Percentiles rank a stretch among this genome's conserved stretches.
These are phyloP conservation scores for Trypanosomatidae sp. DNA, from an alignment of 208 protist genomes.

Conservation along the genomic window DNA sequence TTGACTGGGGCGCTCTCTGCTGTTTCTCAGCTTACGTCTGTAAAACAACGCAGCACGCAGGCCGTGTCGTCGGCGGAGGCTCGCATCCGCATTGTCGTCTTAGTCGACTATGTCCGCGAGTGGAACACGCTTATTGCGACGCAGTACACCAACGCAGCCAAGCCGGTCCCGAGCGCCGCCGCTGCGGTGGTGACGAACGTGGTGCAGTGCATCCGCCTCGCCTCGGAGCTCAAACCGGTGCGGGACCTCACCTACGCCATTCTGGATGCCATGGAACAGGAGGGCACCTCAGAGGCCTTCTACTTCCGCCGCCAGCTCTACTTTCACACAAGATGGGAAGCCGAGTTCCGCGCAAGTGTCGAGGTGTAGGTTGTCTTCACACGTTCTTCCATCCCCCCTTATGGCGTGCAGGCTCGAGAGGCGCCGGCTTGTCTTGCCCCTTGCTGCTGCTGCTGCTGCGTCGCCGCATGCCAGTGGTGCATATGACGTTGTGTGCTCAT, in stretches of 20 bases:
- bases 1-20: conserved; percentile 73
- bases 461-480: neutral
- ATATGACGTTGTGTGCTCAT: neutral
- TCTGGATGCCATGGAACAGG: conserved; percentile 35
- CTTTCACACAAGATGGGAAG: conserved; percentile 76
- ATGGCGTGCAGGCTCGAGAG: neutral
- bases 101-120: conserved; percentile 50
- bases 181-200: conserved; percentile 77
- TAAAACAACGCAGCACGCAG: conserved; percentile 49
- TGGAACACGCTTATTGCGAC: conserved; percentile 42
- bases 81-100: conserved; percentile 27
- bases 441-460: neutral
- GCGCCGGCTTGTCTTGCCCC: neutral
- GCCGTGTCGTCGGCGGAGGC: conserved; percentile 2
- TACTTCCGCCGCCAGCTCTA: conserved; percentile 82
- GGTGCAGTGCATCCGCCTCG: conserved; percentile 73
- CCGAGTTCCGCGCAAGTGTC: conserved; percentile 66
- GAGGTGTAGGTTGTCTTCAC: conserved; percentile 15
- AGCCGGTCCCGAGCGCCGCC: conserved; percentile 37
- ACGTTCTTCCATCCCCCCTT: neutral
- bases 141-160: conserved; percentile 21
- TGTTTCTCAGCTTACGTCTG: conserved; percentile 61
- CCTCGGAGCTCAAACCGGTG: conserved; percentile 68
- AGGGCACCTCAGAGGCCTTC: conserved; percentile 43
- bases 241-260: conserved; percentile 65